A percentile compares a stretch with the other conserved stretches of the same genome.
Conservation (phyloP, 768 basidiomycete genomes). For the Coprinopsis cinerea region DNA sequence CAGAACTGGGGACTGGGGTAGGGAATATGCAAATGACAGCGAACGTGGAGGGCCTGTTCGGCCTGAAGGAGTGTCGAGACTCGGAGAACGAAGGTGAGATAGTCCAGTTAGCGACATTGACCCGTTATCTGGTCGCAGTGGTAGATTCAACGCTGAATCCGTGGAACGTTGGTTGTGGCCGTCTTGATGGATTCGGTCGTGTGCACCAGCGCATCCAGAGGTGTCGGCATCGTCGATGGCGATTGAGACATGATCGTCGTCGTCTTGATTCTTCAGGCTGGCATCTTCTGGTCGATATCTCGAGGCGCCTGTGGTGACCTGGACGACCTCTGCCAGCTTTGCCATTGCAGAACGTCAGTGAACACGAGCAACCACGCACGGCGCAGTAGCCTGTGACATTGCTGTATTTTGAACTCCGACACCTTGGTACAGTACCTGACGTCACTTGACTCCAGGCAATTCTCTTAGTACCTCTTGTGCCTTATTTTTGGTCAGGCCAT, state of each 20-base stretch:
- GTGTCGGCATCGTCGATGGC: neutral
- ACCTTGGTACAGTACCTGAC: no score
- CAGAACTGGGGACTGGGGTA: slow-evolving; percentile 34
- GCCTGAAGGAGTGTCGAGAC: slow-evolving; percentile 46
- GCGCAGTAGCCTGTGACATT: no score
- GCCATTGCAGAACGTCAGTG: neutral
- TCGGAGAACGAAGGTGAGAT: neutral
- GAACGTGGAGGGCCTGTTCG: slow-evolving; percentile 74
- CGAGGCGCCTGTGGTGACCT: neutral
- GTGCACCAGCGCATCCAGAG: no score
- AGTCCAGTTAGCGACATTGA: neutral
- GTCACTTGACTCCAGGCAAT: no score
- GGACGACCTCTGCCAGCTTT: neutral
- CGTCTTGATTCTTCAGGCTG: neutral
- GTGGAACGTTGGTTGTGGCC: neutral
- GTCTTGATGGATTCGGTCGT: neutral
- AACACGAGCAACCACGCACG: no score
- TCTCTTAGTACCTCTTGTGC: no score
- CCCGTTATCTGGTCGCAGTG: neutral
- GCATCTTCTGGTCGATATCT: neutral
- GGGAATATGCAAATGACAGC: slow-evolving; percentile 57
- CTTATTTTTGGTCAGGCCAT: no score
- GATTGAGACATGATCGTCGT: neutral
- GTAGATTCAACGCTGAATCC: neutral
- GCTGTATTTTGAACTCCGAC: no score